Conservation (phyloP, 805 yeast genomes). For the Debaryomyces maramus region DNA sequence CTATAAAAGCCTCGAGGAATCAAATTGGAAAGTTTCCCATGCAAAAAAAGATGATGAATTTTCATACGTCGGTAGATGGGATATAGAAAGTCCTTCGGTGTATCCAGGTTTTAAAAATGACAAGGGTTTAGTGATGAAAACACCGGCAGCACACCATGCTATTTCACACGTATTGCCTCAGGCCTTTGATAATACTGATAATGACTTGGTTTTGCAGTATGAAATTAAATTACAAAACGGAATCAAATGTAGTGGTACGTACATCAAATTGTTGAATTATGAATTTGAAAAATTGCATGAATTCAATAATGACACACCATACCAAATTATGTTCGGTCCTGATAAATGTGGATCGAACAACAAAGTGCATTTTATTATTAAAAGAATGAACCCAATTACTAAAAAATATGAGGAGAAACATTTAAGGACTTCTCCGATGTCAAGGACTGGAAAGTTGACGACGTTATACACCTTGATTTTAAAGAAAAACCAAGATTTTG, state of each 20-base stretch:
- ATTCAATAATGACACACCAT: slow-evolving; percentile 67
- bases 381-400: slow-evolving; percentile 53
- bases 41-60: slow-evolving; percentile 53
- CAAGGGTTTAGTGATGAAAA: slow-evolving; percentile 72
- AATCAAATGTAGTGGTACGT: slow-evolving; percentile 86
- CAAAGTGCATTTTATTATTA: slow-evolving; percentile 75
- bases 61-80: slow-evolving; percentile 75
- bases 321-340: slow-evolving; percentile 92
- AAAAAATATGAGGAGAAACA: slow-evolving; percentile 69
- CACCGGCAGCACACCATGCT: slow-evolving; percentile 80
- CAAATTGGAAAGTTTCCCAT: slow-evolving; percentile 53
- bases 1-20: slow-evolving; percentile 19
- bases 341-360: slow-evolving; percentile 83
- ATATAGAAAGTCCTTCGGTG: slow-evolving; percentile 50
- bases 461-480: slow-evolving; percentile 77
- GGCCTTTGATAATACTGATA: slow-evolving; percentile 58
- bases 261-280: slow-evolving; percentile 65
- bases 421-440: slow-evolving; percentile 65
- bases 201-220: slow-evolving; percentile 80
- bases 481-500: slow-evolving; percentile 63
- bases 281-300: slow-evolving; percentile 39
- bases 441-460: slow-evolving; percentile 55
- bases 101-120: slow-evolving; percentile 65
- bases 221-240: slow-evolving; percentile 84
- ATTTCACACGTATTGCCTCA: slow-evolving; percentile 62